These are phyloP conservation scores for Exophiala sp. DNA, from an alignment of 2,329 filamentous ascomycete species.

Conservation along the genomic window DNA sequence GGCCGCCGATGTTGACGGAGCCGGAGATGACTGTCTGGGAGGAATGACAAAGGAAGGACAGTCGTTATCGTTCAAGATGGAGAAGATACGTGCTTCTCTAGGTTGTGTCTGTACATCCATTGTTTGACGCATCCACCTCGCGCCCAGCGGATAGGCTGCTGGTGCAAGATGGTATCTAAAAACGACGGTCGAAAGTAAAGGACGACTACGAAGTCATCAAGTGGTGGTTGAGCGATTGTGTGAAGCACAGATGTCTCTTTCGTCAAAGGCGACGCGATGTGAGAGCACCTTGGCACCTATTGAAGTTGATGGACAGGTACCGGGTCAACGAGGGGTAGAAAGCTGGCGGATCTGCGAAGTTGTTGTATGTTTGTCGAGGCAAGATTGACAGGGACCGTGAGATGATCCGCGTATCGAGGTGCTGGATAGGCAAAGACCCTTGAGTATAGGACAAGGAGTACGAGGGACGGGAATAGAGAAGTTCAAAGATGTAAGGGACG, in stretches of 20 bases:
- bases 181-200: background rate
- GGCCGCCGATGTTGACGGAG: conserved; percentile 19
- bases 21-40: conserved; percentile 27
- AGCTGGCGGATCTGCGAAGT: background rate
- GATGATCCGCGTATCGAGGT: background rate
- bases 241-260: no score
- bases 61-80: conserved; percentile 45
- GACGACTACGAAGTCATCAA: conserved; percentile 7
- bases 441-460: conserved; percentile 2
- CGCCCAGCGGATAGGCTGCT: conserved; percentile 26
- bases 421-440: conserved; percentile 8
- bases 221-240: no score
- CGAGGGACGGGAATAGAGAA: conserved; percentile 1
- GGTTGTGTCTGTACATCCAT: conserved; percentile 30
- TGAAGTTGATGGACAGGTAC: no score
- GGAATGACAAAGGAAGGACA: conserved; percentile 43
- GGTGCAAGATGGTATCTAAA: conserved; percentile 19
- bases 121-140: conserved; percentile 24
- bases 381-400: background rate
- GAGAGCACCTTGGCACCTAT: background rate
- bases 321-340: no score
- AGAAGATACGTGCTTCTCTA: conserved; percentile 31
- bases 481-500: background rate
- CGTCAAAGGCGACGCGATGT: no score
- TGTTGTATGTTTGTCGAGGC: background rate